phyloP scores from a whole-genome alignment of 164 flowering plant genomes.

The grape (Vitis vinifera) region ASM3070453v1 NC_081806.1:7141001-7141500 shows the following conservation, averaged over 20 bases:
- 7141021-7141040: too few relatives aligned
- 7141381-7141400: conserved; percentile 85
- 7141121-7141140: too few relatives aligned
- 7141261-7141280: background rate
- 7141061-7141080: too few relatives aligned
- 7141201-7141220: too few relatives aligned
- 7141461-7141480: conserved; percentile 89
- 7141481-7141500: conserved; percentile 90
- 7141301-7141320: conserved; percentile 87
- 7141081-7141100: too few relatives aligned
- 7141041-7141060: too few relatives aligned
- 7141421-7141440: conserved; percentile 97
- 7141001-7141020: too few relatives aligned
- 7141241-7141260: background rate
- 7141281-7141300: conserved; percentile 89
- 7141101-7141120: too few relatives aligned
- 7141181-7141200: too few relatives aligned
- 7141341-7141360: conserved; percentile 75
- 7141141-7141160: too few relatives aligned
- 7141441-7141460: conserved; percentile 96
- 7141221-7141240: too few relatives aligned
- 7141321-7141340: conserved; percentile 83
- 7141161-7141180: too few relatives aligned
- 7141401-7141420: conserved; percentile 98
- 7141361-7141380: conserved; percentile 89